Conservation (phyloP, 2,329 filamentous ascomycete genomes). For the Cytospora leucostoma region DNA sequence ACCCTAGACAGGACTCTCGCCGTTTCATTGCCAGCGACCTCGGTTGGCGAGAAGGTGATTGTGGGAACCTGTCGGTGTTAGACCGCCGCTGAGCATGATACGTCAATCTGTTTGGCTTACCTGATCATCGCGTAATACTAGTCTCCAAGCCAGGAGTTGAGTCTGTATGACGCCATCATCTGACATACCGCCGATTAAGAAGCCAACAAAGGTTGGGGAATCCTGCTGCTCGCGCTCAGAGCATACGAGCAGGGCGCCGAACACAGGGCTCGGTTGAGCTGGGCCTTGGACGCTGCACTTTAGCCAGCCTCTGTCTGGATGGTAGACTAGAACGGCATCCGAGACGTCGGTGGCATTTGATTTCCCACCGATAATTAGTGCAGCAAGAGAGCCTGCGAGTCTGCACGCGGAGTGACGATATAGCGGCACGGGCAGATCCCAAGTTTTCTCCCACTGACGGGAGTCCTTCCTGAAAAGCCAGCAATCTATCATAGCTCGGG, state of each 20-base stretch:
- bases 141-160: conserved; percentile 66
- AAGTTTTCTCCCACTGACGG: conserved; percentile 61
- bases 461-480: conserved; percentile 66
- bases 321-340: conserved; percentile 56
- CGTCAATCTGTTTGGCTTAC: conserved; percentile 39
- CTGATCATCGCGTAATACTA: conserved; percentile 44
- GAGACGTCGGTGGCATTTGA: conserved; percentile 50
- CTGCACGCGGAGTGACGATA: conserved; percentile 72
- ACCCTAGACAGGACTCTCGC: conserved; percentile 37
- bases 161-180: conserved; percentile 62
- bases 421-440: conserved; percentile 68
- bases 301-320: conserved; percentile 49
- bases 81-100: neutral
- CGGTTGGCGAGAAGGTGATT: conserved; percentile 15
- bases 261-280: conserved; percentile 41
- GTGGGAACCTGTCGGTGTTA: conserved; percentile 17
- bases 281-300: conserved; percentile 42
- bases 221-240: conserved; percentile 28
- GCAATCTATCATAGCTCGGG: conserved; percentile 68
- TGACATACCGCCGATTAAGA: conserved; percentile 73
- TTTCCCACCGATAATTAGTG: conserved; percentile 66
- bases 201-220: conserved; percentile 51
- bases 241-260: conserved; percentile 46
- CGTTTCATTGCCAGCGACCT: neutral
- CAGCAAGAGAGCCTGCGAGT: conserved; percentile 50